These are phyloP conservation scores for Podila clonocystis DNA, from an alignment of 192 early-diverging fungal species.

Conservation along the genomic window DNA sequence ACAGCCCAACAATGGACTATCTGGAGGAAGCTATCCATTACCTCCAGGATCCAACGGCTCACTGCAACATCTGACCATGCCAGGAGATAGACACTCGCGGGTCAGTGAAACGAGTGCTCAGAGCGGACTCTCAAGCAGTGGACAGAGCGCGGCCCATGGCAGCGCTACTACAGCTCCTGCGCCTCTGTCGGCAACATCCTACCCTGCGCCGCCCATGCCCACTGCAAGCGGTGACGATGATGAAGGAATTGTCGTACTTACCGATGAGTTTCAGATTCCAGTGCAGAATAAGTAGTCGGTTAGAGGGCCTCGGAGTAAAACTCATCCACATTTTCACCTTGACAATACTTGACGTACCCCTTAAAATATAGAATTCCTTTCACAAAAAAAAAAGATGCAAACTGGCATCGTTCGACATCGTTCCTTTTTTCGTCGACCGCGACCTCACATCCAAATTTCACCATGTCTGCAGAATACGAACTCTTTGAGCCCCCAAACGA, in stretches of 20 bases:
- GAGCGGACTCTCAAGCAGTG: background rate
- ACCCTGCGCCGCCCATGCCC: background rate
- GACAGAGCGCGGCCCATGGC: background rate
- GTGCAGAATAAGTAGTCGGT: no score
- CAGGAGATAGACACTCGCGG: background rate
- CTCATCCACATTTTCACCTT: no score
- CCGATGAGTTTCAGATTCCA: background rate
- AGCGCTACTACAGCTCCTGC: background rate
- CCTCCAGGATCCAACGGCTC: background rate
- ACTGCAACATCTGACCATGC: background rate
- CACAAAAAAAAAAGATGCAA: no score
- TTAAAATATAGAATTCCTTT: no score
- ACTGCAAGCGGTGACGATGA: background rate
- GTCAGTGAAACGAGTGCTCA: background rate
- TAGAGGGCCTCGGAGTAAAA: no score
- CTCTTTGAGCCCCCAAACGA: slow-evolving; percentile 85
- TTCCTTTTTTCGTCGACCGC: background rate
- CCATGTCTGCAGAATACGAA: slow-evolving; percentile 67
- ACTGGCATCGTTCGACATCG: background rate
- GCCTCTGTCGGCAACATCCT: background rate
- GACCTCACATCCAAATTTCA: background rate
- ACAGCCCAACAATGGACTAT: background rate
- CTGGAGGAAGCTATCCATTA: background rate
- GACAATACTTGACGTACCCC: no score
- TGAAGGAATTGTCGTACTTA: background rate